A percentile compares a stretch with the other conserved stretches of the same genome.
phyloP scores from a whole-genome alignment of 805 yeast genomes.

The Starmerella apis region DNA sequence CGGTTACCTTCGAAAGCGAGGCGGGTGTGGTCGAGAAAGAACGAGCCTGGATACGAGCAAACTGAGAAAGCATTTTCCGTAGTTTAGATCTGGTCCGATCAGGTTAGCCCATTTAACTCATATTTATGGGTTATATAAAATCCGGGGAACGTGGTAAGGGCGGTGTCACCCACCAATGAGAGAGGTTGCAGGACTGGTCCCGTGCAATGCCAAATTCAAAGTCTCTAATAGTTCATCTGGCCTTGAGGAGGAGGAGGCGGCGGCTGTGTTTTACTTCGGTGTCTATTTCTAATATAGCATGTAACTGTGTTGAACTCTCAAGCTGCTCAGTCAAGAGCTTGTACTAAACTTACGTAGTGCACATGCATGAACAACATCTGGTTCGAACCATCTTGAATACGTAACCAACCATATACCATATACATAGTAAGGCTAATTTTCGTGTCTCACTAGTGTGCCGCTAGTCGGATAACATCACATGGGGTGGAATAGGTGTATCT shows the following conservation, averaged over 20 bases:
- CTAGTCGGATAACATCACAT: too few relatives aligned
- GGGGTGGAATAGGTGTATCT: too few relatives aligned
- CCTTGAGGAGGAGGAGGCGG: neutral
- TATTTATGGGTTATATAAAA: constrained; percentile 3
- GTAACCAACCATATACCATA: too few relatives aligned
- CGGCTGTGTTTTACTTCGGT: neutral
- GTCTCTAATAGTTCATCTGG: neutral
- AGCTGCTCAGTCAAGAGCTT: too few relatives aligned
- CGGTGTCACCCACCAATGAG: constrained; percentile 7
- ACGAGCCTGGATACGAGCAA: constrained; percentile 20
- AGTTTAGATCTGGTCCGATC: neutral
- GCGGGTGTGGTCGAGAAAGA: constrained; percentile 27
- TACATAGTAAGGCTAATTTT: too few relatives aligned
- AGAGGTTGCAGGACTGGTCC: neutral
- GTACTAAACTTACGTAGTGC: too few relatives aligned
- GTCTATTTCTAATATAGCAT: too few relatives aligned
- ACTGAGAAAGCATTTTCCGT: constrained; percentile 15
- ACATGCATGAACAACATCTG: too few relatives aligned
- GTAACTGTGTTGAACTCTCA: too few relatives aligned
- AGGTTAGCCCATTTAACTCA: neutral
- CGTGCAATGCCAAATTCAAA: constrained; percentile 1
- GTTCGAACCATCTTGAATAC: too few relatives aligned
- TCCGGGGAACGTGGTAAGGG: constrained; percentile 10
- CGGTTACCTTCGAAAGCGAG: constrained; percentile 54
- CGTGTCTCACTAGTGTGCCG: too few relatives aligned